Evolutionary conservation across 148 eudicot species (phyloP), one percentile per base, ranked within the genome.

Genomic region (Suaeda aralocaspica): DNA sequence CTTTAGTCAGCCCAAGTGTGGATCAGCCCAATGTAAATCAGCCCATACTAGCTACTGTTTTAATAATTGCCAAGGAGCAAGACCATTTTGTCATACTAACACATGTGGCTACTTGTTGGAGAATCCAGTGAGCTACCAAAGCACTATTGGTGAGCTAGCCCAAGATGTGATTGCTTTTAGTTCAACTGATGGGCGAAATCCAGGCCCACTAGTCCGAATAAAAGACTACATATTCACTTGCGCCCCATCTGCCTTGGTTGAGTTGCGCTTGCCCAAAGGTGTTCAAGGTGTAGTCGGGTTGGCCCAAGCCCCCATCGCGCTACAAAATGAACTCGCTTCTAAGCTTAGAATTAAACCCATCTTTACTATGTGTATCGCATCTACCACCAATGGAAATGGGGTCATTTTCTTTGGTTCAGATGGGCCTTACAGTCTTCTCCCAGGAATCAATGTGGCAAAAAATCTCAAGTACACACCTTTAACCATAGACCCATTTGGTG

Each of bases 41-140:
- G 89, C 82, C 46, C 74, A 65, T 24, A 79, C 68, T 55, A 80
- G 80, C 72, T 78, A 46, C 56, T 89, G 92, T 74, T 74, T 67
- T 73, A 74, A 78, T 21, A 82, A 84, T 64, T 42, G 62, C 16
- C 30, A 69, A 10, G 64, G 44, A 5, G 66, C 77, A 8, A 52
- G 84, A 44, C 83, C 84, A 1, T 84, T 87, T 45, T 87, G 92
- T 77, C 92, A 89, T 52, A 78, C 78, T 67, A 84, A 89, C 74
- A 78, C 88, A 0, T 89, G 96, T 34, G 88, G 85, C 39, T 77
- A 79, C 41, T 26, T 49, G 0, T 55, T 72, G 4, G 76, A 77
- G 33, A 89, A 87, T 72, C 89, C 91, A 0, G 51, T 85, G 0
- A 76, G 85, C 24, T 79, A 62, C 30, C 73, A 66, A n/a, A 78